phyloP scores from a whole-genome alignment of 1,139 yeast species.

The Taphrina flavorubra region DNA sequence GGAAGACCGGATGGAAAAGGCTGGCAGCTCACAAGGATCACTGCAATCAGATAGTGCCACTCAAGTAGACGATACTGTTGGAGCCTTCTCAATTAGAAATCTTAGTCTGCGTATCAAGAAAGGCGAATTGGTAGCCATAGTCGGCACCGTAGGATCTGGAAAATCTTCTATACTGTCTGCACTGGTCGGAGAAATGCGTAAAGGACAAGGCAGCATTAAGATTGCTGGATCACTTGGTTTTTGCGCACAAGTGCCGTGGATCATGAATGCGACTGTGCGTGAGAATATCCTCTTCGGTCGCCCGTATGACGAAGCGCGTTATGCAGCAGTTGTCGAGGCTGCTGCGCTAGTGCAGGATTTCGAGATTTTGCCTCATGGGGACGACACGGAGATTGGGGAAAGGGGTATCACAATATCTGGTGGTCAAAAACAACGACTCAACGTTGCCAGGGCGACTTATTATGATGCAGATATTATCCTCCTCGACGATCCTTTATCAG shows the following conservation, averaged over 20 bases:
- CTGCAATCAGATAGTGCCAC: slow-evolving; percentile 3
- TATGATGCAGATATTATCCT: slow-evolving; percentile 68
- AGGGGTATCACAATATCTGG: slow-evolving; percentile 91
- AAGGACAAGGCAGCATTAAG: slow-evolving; percentile 57
- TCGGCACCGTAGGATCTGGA: slow-evolving; percentile 76
- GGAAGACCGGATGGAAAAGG: slow-evolving; percentile 1
- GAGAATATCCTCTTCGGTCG: slow-evolving; percentile 78
- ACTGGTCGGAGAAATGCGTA: slow-evolving; percentile 65
- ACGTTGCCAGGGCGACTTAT: slow-evolving; percentile 84
- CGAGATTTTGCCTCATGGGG: slow-evolving; percentile 77
- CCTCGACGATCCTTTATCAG: slow-evolving; percentile 85
- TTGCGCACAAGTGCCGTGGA: slow-evolving; percentile 72
- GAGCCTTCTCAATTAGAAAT: slow-evolving; percentile 55
- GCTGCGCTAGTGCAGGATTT: slow-evolving; percentile 75
- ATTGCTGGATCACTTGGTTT: slow-evolving; percentile 53
- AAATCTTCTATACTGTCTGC: slow-evolving; percentile 69
- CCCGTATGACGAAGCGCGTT: slow-evolving; percentile 61
- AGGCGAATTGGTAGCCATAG: slow-evolving; percentile 70
- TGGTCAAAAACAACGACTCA: slow-evolving; percentile 89
- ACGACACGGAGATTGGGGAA: slow-evolving; percentile 86
- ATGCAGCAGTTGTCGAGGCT: slow-evolving; percentile 63
- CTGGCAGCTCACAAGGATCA: neutral
- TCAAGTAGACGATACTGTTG: neutral
- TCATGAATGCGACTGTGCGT: slow-evolving; percentile 78
- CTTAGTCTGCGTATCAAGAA: slow-evolving; percentile 57